A percentile compares a stretch with the other conserved stretches of the same genome.
Conservation (phyloP, 345 rosid species). For the Schrenkiella parvula region DNA sequence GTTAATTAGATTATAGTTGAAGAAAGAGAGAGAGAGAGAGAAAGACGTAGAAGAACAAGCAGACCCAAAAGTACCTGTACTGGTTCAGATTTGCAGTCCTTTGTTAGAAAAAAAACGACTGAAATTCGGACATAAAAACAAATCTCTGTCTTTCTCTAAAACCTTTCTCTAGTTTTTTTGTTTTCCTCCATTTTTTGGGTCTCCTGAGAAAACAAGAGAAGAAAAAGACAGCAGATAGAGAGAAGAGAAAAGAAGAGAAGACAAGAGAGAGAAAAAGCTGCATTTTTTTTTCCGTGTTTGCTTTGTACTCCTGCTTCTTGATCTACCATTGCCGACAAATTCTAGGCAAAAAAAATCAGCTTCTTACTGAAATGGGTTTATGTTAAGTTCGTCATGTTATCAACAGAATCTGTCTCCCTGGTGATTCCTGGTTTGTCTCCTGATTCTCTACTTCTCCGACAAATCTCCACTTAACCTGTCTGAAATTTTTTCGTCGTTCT, state of each 20-base stretch:
- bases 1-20: conserved; percentile 30
- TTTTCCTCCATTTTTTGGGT: conserved; percentile 20
- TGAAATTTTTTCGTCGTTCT: conserved; percentile 3
- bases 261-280: conserved; percentile 14
- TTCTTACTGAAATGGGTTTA: conserved; percentile 30
- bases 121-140: conserved; percentile 14
- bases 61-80: conserved; percentile 47
- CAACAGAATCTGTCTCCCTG: conserved; percentile 10
- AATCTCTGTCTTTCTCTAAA: conserved; percentile 35
- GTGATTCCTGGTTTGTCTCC: conserved; percentile 32
- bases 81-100: conserved; percentile 39
- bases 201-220: conserved; percentile 25
- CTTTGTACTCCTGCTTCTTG: conserved; percentile 30
- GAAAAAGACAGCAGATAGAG: conserved; percentile 28
- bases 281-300: conserved; percentile 17
- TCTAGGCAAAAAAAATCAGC: conserved; percentile 14
- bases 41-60: conserved; percentile 33
- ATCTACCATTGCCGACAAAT: conserved; percentile 42
- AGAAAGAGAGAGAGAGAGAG: conserved; percentile 33
- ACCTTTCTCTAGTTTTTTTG: conserved; percentile 22
- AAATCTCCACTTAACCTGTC: conserved; percentile 23
- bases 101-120: background rate
- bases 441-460: conserved; percentile 31
- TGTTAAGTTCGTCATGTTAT: conserved; percentile 11
- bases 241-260: background rate